Percentiles rank a stretch among this genome's conserved stretches.
These are phyloP conservation scores for Trypanosoma platydactyli DNA, from an alignment of 208 protist genomes.

Conservation along the genomic window DNA sequence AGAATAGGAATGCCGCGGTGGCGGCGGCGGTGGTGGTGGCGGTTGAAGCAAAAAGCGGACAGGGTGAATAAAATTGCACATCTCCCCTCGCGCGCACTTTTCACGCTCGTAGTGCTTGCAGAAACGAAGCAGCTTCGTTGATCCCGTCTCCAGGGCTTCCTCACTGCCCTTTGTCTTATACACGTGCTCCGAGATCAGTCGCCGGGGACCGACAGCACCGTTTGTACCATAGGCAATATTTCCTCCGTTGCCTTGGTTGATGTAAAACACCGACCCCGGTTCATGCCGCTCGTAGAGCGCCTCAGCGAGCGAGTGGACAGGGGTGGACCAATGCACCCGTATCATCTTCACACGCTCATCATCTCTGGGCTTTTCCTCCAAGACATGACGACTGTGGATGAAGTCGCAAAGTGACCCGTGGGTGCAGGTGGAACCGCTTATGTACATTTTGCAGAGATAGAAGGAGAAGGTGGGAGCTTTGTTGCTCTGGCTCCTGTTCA, in stretches of 20 bases:
- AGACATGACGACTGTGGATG: constrained; percentile 57
- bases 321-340: constrained; percentile 55
- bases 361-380: constrained; percentile 15
- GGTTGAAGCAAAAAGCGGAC: constrained; percentile 29
- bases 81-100: constrained; percentile 53
- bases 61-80: constrained; percentile 70
- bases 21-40: not conserved
- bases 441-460: constrained; percentile 63
- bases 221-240: constrained; percentile 8
- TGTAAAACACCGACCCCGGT: constrained; percentile 37
- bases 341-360: constrained; percentile 35
- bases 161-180: constrained; percentile 54
- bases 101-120: constrained; percentile 74
- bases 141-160: constrained; percentile 35
- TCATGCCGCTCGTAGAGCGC: constrained; percentile 46
- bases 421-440: constrained; percentile 36
- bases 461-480: constrained; percentile 56
- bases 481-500: constrained; percentile 29
- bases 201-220: not conserved
- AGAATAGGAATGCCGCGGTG: not conserved
- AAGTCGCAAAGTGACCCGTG: constrained; percentile 60
- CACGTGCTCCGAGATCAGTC: constrained; percentile 41
- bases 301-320: constrained; percentile 32
- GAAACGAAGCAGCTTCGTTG: constrained; percentile 43
- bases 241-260: constrained; percentile 34